Evolutionary conservation across 345 rosid species (phyloP).

Genomic region (Aquilaria malaccensis): DNA sequence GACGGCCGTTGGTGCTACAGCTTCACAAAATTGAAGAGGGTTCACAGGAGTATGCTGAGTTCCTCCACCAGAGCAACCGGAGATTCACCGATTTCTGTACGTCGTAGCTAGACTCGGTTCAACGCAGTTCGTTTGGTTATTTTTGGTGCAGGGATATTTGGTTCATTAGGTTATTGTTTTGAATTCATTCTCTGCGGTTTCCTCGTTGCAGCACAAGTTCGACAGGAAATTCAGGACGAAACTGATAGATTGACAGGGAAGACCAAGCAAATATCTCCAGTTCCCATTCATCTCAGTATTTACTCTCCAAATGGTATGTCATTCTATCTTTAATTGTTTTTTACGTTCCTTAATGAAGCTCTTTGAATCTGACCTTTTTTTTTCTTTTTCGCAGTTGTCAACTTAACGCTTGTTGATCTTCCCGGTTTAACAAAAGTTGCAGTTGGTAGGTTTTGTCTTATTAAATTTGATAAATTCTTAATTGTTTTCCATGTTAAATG

Average conservation of each 20-base stretch:
- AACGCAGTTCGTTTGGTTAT: too few relatives aligned
- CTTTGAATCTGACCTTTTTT: too few relatives aligned
- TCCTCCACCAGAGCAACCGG: constrained; percentile 69
- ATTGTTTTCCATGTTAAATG: neutral
- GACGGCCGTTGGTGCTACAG: constrained; percentile 89
- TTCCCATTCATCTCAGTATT: constrained; percentile 94
- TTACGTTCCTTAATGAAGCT: neutral
- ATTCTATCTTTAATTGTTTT: neutral
- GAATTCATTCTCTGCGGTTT: constrained; percentile 4
- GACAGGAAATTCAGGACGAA: constrained; percentile 91
- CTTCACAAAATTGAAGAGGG: constrained; percentile 76
- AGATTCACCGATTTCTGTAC: constrained; percentile 65
- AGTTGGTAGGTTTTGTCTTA: constrained; percentile 43
- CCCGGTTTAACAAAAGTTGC: constrained; percentile 98
- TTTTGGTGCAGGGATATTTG: neutral
- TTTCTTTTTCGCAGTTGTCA: constrained; percentile 63
- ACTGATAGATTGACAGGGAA: constrained; percentile 88
- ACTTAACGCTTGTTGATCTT: constrained; percentile 83
- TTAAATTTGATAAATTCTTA: neutral
- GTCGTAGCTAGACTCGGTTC: constrained; percentile 5
- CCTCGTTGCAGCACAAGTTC: constrained; percentile 49
- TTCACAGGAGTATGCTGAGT: constrained; percentile 75
- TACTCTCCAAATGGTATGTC: constrained; percentile 73
- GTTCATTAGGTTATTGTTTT: neutral
- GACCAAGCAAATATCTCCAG: constrained; percentile 80